phyloP scores from a whole-genome alignment of 352 stramenopile species.

The Phytophthora sp. region DNA sequence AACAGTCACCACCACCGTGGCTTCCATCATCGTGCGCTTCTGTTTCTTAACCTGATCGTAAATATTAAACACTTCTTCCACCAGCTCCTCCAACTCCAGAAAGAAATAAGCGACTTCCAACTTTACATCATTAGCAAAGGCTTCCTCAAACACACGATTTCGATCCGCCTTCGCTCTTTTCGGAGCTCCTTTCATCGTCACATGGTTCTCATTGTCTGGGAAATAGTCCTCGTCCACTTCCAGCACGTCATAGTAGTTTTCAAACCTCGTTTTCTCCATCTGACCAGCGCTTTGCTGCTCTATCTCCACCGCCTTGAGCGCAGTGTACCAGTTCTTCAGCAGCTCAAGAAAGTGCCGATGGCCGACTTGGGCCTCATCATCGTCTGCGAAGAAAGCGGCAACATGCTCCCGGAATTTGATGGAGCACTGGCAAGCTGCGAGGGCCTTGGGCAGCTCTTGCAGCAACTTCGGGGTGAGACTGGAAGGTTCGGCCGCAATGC shows the following conservation, averaged over 20 bases:
- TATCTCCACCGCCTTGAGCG: not conserved
- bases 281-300: not conserved
- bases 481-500: constrained; percentile 2
- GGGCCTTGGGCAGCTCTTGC: constrained; percentile 14
- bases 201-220: not conserved
- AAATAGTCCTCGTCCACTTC: constrained; percentile 20
- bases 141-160: constrained; percentile 17
- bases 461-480: constrained; percentile 17
- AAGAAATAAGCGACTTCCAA: constrained; percentile 25
- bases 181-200: not conserved
- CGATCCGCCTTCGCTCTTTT: constrained; percentile 4
- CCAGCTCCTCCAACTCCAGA: constrained; percentile 27
- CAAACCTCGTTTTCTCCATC: constrained; percentile 5
- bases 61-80: constrained; percentile 13
- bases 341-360: constrained; percentile 10
- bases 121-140: constrained; percentile 27
- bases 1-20: constrained; percentile 26
- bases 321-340: not conserved
- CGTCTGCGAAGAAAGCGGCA: constrained; percentile 9
- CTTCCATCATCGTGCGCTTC: constrained; percentile 32
- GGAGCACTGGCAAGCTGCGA: constrained; percentile 16
- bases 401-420: constrained; percentile 24
- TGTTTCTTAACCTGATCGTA: constrained; percentile 29
- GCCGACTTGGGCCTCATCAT: not conserved
- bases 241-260: constrained; percentile 31